Evolutionary conservation across 2,329 filamentous ascomycete genomes (phyloP).

Genomic region (Fusarium avenaceum): DNA sequence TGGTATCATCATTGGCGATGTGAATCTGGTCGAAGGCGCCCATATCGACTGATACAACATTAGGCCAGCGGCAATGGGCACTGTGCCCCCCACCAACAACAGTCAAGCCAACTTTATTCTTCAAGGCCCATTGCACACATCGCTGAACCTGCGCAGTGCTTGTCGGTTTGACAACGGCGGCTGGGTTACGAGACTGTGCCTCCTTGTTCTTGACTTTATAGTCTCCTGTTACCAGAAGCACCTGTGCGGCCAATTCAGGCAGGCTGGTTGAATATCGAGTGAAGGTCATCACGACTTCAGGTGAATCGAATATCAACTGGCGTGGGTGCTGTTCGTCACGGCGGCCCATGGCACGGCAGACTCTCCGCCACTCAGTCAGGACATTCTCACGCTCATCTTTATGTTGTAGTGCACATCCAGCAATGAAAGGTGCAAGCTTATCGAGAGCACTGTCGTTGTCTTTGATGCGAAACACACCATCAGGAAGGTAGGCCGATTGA

Average conservation of each 20-base stretch:
- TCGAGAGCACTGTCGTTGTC: slow-evolving; percentile 63
- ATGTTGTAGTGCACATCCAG: slow-evolving; percentile 59
- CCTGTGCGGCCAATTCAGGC: slow-evolving; percentile 57
- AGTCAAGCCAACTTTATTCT: slow-evolving; percentile 60
- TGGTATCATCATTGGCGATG: slow-evolving; percentile 52
- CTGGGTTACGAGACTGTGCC: slow-evolving; percentile 60
- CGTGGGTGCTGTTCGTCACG: slow-evolving; percentile 53
- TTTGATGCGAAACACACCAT: slow-evolving; percentile 58
- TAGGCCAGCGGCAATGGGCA: slow-evolving; percentile 67
- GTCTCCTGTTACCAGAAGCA: slow-evolving; percentile 54
- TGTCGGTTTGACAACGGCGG: slow-evolving; percentile 61
- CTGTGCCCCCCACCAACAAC: slow-evolving; percentile 72
- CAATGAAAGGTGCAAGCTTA: slow-evolving; percentile 66
- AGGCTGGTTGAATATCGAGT: slow-evolving; percentile 60
- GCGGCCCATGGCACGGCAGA: slow-evolving; percentile 64
- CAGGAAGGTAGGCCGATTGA: slow-evolving; percentile 61
- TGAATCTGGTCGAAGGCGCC: slow-evolving; percentile 65
- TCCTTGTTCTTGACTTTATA: slow-evolving; percentile 65
- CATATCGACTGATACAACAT: slow-evolving; percentile 71
- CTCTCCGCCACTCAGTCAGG: slow-evolving; percentile 61
- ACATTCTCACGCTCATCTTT: slow-evolving; percentile 50
- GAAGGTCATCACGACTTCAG: slow-evolving; percentile 66
- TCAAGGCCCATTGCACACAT: slow-evolving; percentile 69
- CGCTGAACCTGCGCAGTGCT: slow-evolving; percentile 63
- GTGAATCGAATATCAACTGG: slow-evolving; percentile 63